Base-by-base conservation (phyloP, 768 basidiomycete genomes). In the Albatrellus ellisii region DNA sequence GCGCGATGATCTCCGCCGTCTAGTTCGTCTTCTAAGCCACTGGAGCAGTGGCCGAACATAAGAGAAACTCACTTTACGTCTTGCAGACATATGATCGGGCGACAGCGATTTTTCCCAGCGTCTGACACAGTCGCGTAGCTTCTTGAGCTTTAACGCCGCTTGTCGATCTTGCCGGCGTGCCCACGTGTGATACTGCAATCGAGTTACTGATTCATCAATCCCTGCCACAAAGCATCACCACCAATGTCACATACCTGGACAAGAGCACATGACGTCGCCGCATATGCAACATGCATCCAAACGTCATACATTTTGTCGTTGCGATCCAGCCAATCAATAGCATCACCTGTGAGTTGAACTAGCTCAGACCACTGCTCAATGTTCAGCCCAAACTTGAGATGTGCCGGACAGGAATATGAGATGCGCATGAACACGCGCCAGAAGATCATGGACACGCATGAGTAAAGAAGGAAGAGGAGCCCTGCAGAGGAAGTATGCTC, bases 401-500 rank as follows among this genome's bases (percentile, higher is more conserved):
- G 90, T 9, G 75, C 75, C 7, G 94, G 91, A 55, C 87, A 85
- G 15, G 78, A 72, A 63, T 95, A 98, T 44, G 87, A 90, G 61
- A 97, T 89, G 39, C 94, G 77, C 88, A 97, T 92, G 66, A 97
- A 98, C 25, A 95, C 90, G 38, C 94, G 82, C 79, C 89, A 95
- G 63, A 95, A 92, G 59, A 98, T 85, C 78, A 98, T 95, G 51
- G 79, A 81, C 33, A 97, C 79, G 55, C 86, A 89, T 24, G 84
- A 75, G 58, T 87, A 91, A 29, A 89, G 68, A 40, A 97, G 60
- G 59, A 95, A 91, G 18, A 99, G 67, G 42, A 95, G 66, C 31
- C 94, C 92, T 87, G 51, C 17, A 17, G 6, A 28, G 20, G 41
- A 22, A 34, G 38, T 29, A 7, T 35, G 36, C n/a, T n/a, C n/a